Base-by-base conservation (phyloP, 495 filamentous ascomycete genomes). In the Apiosordaria backusii region DNA sequence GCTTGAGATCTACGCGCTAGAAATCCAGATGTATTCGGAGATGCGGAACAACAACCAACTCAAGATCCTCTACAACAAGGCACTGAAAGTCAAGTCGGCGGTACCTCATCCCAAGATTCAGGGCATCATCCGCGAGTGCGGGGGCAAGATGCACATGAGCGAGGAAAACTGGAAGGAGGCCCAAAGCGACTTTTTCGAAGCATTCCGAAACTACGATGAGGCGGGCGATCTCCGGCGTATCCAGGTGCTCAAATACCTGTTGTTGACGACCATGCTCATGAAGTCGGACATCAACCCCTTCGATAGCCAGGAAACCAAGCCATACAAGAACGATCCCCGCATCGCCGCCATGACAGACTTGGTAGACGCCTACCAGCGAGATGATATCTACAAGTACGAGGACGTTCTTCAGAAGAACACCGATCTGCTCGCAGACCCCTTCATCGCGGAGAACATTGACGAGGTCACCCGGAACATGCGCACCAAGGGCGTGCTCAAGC, bases 111-210 rank as follows among this genome's bases (percentile, higher is more conserved):
- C 95, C 61, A 97, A 96, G 80, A 96, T 99, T 72, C 97, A 98
- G 92, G 95, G 95, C 35, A 92, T 98, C 74, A 98, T 99, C 74
- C 90, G 96, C 60, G 95, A 99, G 78, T 98, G 95, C 76, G 96
- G 95, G 69, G 95, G 95, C 66, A 99, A 99, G 82, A 99, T 99
- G 95, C 93, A 99, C 78, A 97, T 99, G 96, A 96, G 92, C 73
- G 95, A 99, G 82, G 95, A 98, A 80, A 97, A 97, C 77, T 99
- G 95, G 95, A 91, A 96, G 77, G 91, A 92, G 65, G 95, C 95
- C 4, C 94, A 97, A 74, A 93, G 88, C 68, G 96, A 97, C 77
- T 99, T 99, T 79, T 97, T 97, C 76, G 96, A 99, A 77, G 94
- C 95, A 4, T 99, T 99, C 81, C 90, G 93, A 25, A 98, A 98